Base-by-base conservation (phyloP, 345 rosid species). In the Noccaea bulbosa region DNA sequence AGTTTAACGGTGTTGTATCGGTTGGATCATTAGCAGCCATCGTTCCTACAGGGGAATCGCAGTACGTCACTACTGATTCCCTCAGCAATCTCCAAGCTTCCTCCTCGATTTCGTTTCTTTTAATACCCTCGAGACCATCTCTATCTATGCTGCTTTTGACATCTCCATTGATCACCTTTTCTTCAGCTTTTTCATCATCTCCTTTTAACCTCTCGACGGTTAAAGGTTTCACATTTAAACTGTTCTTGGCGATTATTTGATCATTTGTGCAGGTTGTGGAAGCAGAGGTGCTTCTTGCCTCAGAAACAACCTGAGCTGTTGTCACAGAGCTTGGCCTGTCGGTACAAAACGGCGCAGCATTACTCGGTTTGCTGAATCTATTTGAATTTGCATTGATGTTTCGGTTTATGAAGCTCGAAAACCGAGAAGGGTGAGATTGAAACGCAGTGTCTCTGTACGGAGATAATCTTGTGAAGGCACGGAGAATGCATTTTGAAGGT, bases 11-110 rank as follows among this genome's bases (percentile, higher is more conserved):
- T 62, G 63, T 78, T 56, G 91, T 77, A 74, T 75, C 68, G 6
- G 87, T 85, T 58, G 97, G 93, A 75, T 90, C 98, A 62, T 83
- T 88, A 57, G 98, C 96, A 77, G 98, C 96, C 77, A 93, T 82
- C 1, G 97, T 93, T 79, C 98, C 98, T 57, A 90, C 70, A 4
- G 98, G 97, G 46, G 84, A 81, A 49, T 90, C 85, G 50, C 92
- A 90, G 49, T 90, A 90, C 63, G 82, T 78, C 56, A 91, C 97
- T 51, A 93, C 71, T 47, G 98, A 88, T 8, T 83, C 83, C 8
- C 81, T 83, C 57, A 93, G 72, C 55, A 90, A 82, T 39, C 84
- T 85, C 98, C 98, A 93, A 3, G 98, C 98, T 78, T 93, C 97
- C 46, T 93, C 87, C 79, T 90, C 91, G 48, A 33, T 11, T 35